Conservation (phyloP, 164 flowering plant genomes). For the Macadamia integrifolia region DNA sequence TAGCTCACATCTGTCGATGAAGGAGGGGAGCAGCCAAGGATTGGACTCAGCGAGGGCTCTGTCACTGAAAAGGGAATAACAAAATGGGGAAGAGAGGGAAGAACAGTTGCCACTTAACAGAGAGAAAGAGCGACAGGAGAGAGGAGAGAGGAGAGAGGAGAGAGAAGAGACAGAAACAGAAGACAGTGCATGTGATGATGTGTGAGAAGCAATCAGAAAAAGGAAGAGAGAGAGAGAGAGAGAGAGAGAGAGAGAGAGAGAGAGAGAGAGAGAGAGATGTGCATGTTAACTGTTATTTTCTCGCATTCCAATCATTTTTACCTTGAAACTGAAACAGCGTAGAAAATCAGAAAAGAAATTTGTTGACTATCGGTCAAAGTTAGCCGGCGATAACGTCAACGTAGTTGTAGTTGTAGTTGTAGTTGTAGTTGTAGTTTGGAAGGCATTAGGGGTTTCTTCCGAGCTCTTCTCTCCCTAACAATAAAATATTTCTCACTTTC, state of each 20-base stretch:
- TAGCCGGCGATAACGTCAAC: neutral
- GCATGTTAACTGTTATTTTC: neutral
- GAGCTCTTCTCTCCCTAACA: neutral
- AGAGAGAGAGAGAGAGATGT: too few species aligned
- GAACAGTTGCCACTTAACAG: neutral
- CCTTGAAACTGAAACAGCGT: constrained; percentile 2
- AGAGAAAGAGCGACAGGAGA: neutral
- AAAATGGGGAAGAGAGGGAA: neutral
- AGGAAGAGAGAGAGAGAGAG: too few species aligned
- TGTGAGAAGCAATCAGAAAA: too few species aligned
- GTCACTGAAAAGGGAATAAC: neutral
- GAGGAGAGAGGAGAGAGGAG: neutral
- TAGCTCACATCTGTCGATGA: neutral
- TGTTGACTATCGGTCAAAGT: constrained; percentile 13
- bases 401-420: neutral
- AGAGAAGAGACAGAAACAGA: neutral
- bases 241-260: too few species aligned
- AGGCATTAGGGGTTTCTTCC: neutral
- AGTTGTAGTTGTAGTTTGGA: neutral
- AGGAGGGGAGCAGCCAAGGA: neutral
- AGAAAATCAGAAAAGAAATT: constrained; percentile 10
- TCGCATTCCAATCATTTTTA: neutral
- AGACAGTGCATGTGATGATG: too few species aligned
- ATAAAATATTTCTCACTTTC: neutral
- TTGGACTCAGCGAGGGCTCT: neutral